phyloP scores from a whole-genome alignment of 2,329 filamentous ascomycete genomes.

The Thermomyces lanuginosus region DNA sequence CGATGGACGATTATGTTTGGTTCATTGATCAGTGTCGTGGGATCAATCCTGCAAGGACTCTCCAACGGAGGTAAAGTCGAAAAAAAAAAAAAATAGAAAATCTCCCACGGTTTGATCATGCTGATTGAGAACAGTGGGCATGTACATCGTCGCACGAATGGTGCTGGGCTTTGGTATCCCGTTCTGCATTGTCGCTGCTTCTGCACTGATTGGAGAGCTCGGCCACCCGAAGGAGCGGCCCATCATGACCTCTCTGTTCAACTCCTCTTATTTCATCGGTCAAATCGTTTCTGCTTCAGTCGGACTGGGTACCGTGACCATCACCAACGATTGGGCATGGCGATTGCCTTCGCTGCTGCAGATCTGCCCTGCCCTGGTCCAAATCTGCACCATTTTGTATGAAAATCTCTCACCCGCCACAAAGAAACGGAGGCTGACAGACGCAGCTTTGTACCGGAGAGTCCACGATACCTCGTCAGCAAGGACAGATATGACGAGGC shows the following conservation, averaged over 20 bases:
- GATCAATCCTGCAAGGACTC: conserved; percentile 41
- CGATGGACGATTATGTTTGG: conserved; percentile 42
- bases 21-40: conserved; percentile 38
- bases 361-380: conserved; percentile 12
- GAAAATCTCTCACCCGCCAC: background rate
- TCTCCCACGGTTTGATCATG: no score
- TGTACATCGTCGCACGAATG: conserved; percentile 45
- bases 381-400: conserved; percentile 13
- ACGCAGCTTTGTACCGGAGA: conserved; percentile 14
- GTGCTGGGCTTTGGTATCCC: conserved; percentile 47
- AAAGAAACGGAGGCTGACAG: background rate
- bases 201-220: conserved; percentile 43
- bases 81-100: no score
- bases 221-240: conserved; percentile 46
- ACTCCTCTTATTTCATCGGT: conserved; percentile 28
- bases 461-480: conserved; percentile 13
- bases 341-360: conserved; percentile 33
- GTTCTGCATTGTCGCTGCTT: conserved; percentile 42
- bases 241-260: conserved; percentile 44
- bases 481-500: conserved; percentile 15
- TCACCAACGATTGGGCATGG: conserved; percentile 28
- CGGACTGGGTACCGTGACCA: conserved; percentile 16
- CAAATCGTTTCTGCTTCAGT: conserved; percentile 15
- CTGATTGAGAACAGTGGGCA: conserved; percentile 29
- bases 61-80: conserved; percentile 30